Evolutionary conservation across 1,139 yeast species (phyloP), one percentile per base, ranked within the genome.

Genomic region (Blastobotrys serpentis): DNA sequence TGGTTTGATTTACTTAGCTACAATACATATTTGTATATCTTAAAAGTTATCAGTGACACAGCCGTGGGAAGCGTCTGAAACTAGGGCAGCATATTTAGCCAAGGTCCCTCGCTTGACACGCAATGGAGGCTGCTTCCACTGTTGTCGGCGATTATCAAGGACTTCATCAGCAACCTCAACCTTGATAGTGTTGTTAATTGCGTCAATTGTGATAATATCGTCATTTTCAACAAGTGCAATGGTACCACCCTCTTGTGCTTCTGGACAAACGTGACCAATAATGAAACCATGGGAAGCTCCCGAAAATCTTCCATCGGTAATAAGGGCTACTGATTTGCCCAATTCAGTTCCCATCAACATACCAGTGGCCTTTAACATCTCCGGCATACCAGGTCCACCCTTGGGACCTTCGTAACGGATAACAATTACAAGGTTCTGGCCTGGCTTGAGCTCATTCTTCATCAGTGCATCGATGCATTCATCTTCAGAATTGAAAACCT

Each of bases 351-450:
- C 96, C 95, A 87, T 87, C 56, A 87, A 73, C 14, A 95, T 94
- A 51, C 92, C 82, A n/a, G 94, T 84, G 42, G 96, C 95, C 72
- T 87, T 87, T 69, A 87, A 79, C 96, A 87, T 87, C 72, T 87
- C 96, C 49, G 96, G 96, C 96, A 87, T 87, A 72, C 96, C 96
- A 67, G 96, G 96, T 54, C 95, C 96, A 73, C 96, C 96, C 68
- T 79, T 85, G 66, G 96, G 96, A 59, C 96, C 96, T 72, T 88
- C 95, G 68, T 87, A 84, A 74, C 95, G 81, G 64, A 87, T 86
- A 52, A 88, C 79, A 66, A 88, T 86, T 48, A 86, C 96, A 25
- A 95, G 86, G 71, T 88, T 88, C 68, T 84, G 94, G 51, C 95
- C 95, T 73, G 86, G 85, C 71, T 86, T 86, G 66, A 87, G 84